Conservation (phyloP, 768 basidiomycete species). For the Mycena crocata region DNA sequence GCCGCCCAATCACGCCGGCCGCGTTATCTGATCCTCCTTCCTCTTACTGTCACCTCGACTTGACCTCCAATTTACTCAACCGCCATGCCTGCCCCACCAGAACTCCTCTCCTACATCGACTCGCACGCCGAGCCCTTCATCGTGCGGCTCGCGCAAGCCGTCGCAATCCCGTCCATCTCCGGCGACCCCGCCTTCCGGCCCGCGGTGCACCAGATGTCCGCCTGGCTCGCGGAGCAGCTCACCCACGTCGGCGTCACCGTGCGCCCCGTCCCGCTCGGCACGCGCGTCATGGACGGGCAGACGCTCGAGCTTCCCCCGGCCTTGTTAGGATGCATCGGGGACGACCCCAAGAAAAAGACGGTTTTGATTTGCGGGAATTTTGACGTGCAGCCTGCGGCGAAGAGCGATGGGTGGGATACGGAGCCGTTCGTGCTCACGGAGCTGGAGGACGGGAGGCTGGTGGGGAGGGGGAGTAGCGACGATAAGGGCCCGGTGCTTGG, state of each 20-base stretch:
- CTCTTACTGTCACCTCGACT: too few relatives aligned
- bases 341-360: conserved; percentile 92
- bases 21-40: conserved; percentile 7
- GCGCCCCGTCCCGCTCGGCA: conserved; percentile 79
- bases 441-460: conserved; percentile 65
- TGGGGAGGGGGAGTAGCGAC: conserved; percentile 90
- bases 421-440: conserved; percentile 83
- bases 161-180: too few relatives aligned
- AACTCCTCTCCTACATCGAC: conserved; percentile 70
- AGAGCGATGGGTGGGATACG: conserved; percentile 86
- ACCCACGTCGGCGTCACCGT: conserved; percentile 83
- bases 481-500: conserved; percentile 93
- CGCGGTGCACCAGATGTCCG: conserved; percentile 88
- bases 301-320: conserved; percentile 83
- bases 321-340: conserved; percentile 84
- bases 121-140: conserved; percentile 80
- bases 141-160: conserved; percentile 79
- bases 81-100: conserved; percentile 60
- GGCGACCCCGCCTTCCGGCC: conserved; percentile 71
- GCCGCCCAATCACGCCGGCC: too few relatives aligned
- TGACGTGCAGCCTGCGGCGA: conserved; percentile 87
- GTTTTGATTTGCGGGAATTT: conserved; percentile 95
- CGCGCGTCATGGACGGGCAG: conserved; percentile 74
- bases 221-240: conserved; percentile 83
- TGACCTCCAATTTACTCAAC: too few relatives aligned